Evolutionary conservation across 371 early-diverging fungal species (phyloP), one percentile per base, ranked within the genome.

Genomic region (Zopfochytrium polystomum): DNA sequence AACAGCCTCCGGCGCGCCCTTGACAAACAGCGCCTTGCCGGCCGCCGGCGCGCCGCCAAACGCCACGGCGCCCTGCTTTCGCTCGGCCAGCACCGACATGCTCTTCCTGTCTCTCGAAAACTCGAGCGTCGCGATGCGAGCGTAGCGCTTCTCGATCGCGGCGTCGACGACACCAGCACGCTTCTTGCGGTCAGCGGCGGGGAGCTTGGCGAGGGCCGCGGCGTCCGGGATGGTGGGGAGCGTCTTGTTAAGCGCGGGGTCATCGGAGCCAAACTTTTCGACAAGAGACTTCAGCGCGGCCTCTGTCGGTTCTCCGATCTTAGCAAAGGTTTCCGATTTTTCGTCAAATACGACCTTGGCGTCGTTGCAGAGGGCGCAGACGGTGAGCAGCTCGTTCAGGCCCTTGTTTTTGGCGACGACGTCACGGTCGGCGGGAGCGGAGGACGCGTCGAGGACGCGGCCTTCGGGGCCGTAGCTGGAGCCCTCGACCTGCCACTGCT

Each of bases 281-380:
- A n/a, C n/a, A n/a, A n/a, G n/a, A n/a, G n/a, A n/a, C n/a, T n/a
- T n/a, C n/a, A n/a, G n/a, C n/a, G n/a, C n/a, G n/a, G n/a, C n/a
- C n/a, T n/a, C n/a, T n/a, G n/a, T n/a, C n/a, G 98, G 97, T 81
- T 98, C 98, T 58, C 98, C 98, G 58, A 94, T 83, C 66, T 85
- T 86, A 35, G 65, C 62, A 73, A 87, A 90, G 1, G 49, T 31
- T 48, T 83, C 80, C 38, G 71, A 62, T 11, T 79, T 65, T 78
- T 82, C 77, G 66, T 90, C 87, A 73, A 89, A 95, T 13, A 80
- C 70, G 52, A 98, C 86, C 20, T 78, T 74, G 27, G 97, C 82
- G 68, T 95, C 91, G 73, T 98, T 98, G 82, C 97, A 96, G 47
- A 89, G 74, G n/a, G 90, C 81, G 65, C 90, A 90, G 52, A 95